A percentile compares a stretch with the other conserved stretches of the same genome.
Evolutionary conservation across 768 basidiomycete genomes (phyloP).

Genomic region (Ephemerocybe angulata): DNA sequence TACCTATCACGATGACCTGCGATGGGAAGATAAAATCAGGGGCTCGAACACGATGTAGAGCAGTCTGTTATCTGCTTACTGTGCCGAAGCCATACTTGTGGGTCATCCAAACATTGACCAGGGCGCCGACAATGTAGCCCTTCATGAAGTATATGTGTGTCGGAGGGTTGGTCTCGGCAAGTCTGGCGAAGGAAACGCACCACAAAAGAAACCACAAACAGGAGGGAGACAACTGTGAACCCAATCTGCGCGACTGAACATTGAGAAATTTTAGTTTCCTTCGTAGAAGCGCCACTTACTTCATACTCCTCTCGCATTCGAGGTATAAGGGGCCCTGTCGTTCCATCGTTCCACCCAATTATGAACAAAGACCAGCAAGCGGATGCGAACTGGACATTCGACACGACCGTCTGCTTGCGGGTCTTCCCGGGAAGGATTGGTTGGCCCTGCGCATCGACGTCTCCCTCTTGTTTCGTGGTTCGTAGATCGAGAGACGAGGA

Average conservation of each 20-base stretch:
- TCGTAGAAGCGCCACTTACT: slow-evolving; percentile 26
- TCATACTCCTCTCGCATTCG: slow-evolving; percentile 56
- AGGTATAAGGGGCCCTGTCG: slow-evolving; percentile 73
- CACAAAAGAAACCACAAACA: slow-evolving; percentile 46
- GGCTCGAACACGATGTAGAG: background rate
- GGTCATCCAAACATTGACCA: slow-evolving; percentile 36
- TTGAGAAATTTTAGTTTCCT: background rate
- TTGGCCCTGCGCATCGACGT: background rate
- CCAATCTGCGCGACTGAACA: slow-evolving; percentile 31
- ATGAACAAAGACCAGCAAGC: slow-evolving; percentile 57
- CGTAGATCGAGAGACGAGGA: no score
- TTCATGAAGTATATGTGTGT: slow-evolving; percentile 14
- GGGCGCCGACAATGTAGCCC: slow-evolving; percentile 41
- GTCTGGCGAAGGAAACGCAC: slow-evolving; percentile 21
- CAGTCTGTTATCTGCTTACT: slow-evolving; percentile 20
- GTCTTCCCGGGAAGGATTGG: slow-evolving; percentile 11
- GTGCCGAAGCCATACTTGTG: slow-evolving; percentile 41
- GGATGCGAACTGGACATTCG: slow-evolving; percentile 47
- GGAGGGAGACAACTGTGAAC: slow-evolving; percentile 54
- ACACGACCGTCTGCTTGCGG: slow-evolving; percentile 19
- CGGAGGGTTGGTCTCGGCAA: background rate
- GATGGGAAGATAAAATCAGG: background rate
- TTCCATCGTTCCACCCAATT: slow-evolving; percentile 76
- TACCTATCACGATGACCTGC: slow-evolving; percentile 69
- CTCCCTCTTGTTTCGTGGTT: no score